Percentiles rank a stretch among this genome's conserved stretches.
phyloP scores from a whole-genome alignment of 495 filamentous ascomycete species.

The Lophiotrema nucula region DNA sequence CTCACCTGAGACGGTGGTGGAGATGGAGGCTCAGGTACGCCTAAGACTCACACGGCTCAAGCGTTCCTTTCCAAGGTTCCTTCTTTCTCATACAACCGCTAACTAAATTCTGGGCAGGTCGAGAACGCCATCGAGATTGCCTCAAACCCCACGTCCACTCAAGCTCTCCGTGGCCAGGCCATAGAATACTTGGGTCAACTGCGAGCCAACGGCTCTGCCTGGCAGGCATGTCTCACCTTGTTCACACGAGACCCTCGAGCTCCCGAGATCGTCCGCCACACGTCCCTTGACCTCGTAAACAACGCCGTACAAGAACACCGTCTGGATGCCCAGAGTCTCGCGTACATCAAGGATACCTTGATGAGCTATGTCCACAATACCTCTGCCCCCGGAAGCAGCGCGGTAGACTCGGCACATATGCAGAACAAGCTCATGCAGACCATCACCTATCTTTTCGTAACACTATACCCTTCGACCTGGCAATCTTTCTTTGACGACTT shows the following conservation, averaged over 20 bases:
- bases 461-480: constrained; percentile 82
- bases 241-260: constrained; percentile 78
- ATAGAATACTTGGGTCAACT: constrained; percentile 84
- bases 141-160: constrained; percentile 71
- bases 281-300: constrained; percentile 87
- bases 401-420: constrained; percentile 66
- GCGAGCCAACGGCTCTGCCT: constrained; percentile 71
- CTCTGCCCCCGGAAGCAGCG: constrained; percentile 58
- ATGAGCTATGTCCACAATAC: constrained; percentile 70
- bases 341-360: constrained; percentile 70
- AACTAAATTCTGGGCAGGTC: constrained; percentile 56
- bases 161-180: constrained; percentile 75
- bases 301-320: constrained; percentile 76
- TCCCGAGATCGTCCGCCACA: constrained; percentile 80
- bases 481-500: constrained; percentile 86
- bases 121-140: constrained; percentile 91
- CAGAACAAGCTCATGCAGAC: constrained; percentile 98
- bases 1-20: constrained; percentile 27
- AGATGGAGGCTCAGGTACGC: constrained; percentile 34
- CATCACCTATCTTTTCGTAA: constrained; percentile 84
- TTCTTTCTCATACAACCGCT: constrained; percentile 1
- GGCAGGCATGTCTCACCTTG: constrained; percentile 81
- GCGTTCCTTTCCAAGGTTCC: not conserved
- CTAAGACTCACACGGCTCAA: not conserved
- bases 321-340: constrained; percentile 65